Evolutionary conservation across 2,329 filamentous ascomycete genomes (phyloP).

Genomic region (Fusarium dimerum): DNA sequence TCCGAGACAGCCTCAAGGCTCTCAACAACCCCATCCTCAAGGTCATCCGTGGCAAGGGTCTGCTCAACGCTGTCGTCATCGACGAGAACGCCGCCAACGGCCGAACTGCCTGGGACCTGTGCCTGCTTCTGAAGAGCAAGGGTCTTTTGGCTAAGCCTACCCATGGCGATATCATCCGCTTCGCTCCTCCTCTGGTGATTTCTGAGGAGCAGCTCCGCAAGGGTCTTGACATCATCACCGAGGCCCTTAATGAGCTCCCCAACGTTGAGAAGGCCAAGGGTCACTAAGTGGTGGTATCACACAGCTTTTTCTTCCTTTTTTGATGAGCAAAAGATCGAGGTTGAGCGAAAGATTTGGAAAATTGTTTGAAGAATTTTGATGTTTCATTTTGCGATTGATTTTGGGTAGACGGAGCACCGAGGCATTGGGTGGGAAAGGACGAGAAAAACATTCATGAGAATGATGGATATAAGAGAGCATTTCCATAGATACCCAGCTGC

Average conservation of each 20-base stretch:
- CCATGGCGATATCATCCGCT: conserved; percentile 96
- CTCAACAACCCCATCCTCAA: conserved; percentile 81
- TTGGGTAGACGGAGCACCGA: conserved; percentile 3
- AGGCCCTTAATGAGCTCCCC: conserved; percentile 81
- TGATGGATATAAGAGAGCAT: conserved; percentile 21
- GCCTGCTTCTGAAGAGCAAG: conserved; percentile 93
- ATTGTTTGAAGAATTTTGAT: conserved; percentile 14
- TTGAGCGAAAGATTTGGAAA: conserved; percentile 25
- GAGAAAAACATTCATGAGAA: conserved; percentile 1
- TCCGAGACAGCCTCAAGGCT: conserved; percentile 75
- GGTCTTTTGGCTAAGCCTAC: conserved; percentile 96
- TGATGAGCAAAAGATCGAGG: conserved; percentile 9
- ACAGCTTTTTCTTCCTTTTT: not conserved
- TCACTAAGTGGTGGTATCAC: conserved; percentile 31
- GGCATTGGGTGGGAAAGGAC: conserved; percentile 5
- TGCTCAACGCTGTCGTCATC: conserved; percentile 95
- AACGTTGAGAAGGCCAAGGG: conserved; percentile 43
- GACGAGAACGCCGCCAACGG: conserved; percentile 85
- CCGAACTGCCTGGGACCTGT: conserved; percentile 93
- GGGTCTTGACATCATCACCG: conserved; percentile 76
- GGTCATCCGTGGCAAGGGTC: conserved; percentile 83
- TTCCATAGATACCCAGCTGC: conserved; percentile 20
- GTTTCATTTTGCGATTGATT: conserved; percentile 14
- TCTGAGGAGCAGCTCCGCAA: conserved; percentile 81
- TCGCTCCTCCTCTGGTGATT: conserved; percentile 95